Base-by-base conservation (phyloP, 2,329 filamentous ascomycete species). In the Aspergillus ochraceoroseus region DNA sequence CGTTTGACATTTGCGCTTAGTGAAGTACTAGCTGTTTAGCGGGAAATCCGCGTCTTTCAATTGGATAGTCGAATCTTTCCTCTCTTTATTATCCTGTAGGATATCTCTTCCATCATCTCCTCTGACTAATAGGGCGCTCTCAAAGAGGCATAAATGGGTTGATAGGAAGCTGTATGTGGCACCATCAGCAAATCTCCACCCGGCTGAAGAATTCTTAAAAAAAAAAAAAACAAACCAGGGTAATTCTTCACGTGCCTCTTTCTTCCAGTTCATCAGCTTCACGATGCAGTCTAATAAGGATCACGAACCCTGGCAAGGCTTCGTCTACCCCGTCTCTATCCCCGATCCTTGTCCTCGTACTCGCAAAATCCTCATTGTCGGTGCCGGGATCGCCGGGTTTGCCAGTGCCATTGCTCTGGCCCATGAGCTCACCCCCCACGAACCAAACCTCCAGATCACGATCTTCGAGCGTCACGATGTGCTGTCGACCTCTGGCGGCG, bases 401-500 rank as follows among this genome's bases (percentile, higher is more conserved):
- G 54, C 61, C 7, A 54, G 52, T 29, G 62, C 61, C 3, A 48
- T 65, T 7, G 46, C 62, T 8, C 46, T 65, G 7, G 57, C 57
- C 7, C 50, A 54, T 32, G 61, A 64, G 38, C 49, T 65, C 8
- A 46, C 57, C 2, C 61, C 61, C 0, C 58, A 55, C 18, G 51
- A 63, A 11, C 59, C 62, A 1, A 52, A 59, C 18, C 43, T 65
- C 13, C 54, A 57, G 19, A 67, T 68, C 44, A 63, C 54, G 2
- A 44, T 68, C 14, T 68, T 59, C 41, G 68, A 70, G 46, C 58
- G 66, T 14, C 61, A 66, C 41, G 57, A 64, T 11, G 48, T 66
- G 5, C 59, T 67, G 5, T 65, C 67, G 0, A 70, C 66, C 4
- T 63, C 65, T 8, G 68, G 68, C 6, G 67, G 68, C 7, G 67